These are phyloP conservation scores for Byssoonygena ceratinophila DNA, from an alignment of 2,329 filamentous ascomycete genomes.

Conservation along the genomic window DNA sequence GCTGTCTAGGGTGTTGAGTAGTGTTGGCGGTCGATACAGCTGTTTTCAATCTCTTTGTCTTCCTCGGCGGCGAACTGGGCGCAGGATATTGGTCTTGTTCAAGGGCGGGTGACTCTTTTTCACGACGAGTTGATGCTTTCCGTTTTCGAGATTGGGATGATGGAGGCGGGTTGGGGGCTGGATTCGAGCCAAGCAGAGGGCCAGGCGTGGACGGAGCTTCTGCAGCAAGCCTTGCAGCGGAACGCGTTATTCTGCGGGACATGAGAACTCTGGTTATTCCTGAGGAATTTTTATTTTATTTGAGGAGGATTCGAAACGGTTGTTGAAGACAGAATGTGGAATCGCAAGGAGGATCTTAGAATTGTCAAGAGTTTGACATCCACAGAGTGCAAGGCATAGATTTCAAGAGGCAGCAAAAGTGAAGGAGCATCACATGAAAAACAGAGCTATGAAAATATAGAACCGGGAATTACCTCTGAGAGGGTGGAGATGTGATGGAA, in stretches of 20 bases:
- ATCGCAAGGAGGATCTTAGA: conserved; percentile 15
- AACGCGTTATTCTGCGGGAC: conserved; percentile 93
- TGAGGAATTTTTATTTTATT: conserved; percentile 1
- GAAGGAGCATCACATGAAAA: not conserved
- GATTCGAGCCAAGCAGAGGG: conserved; percentile 32
- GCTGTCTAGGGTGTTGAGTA: conserved; percentile 26
- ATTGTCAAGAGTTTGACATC: not conserved
- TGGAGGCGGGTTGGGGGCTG: conserved; percentile 34
- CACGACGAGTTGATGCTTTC: conserved; percentile 51
- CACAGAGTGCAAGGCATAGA: not conserved
- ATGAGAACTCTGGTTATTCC: conserved; percentile 55
- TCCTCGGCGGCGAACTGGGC: conserved; percentile 36
- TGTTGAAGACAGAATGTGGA: conserved; percentile 2
- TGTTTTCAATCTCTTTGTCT: conserved; percentile 62
- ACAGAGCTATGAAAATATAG: not conserved
- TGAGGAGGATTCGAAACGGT: not conserved
- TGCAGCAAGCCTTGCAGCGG: conserved; percentile 76
- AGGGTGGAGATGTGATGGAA: conserved; percentile 22
- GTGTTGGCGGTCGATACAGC: conserved; percentile 37
- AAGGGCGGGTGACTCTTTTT: conserved; percentile 24
- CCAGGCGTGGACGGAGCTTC: conserved; percentile 38
- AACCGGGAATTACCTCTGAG: conserved; percentile 30
- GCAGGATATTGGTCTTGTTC: conserved; percentile 8
- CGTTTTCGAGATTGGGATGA: conserved; percentile 57
- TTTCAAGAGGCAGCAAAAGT: not conserved